These are phyloP conservation scores for Kalanchoe fedtschenkoi DNA, from an alignment of 164 flowering plant species.

Conservation along the genomic window DNA sequence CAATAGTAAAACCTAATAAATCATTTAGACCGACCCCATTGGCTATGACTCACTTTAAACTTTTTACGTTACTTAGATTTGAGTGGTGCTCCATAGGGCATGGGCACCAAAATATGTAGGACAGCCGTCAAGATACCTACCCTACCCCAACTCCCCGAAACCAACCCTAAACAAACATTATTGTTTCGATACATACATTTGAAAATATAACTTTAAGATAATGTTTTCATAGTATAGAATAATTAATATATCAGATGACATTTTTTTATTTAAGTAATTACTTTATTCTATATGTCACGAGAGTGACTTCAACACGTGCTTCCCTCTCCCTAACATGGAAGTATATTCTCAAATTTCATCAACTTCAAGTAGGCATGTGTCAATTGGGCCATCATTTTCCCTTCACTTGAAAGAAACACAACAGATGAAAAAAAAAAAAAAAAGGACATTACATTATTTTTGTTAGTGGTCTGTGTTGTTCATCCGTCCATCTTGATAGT, in stretches of 20 bases:
- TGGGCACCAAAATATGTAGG: slow-evolving; percentile 1
- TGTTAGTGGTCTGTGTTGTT: too few species aligned
- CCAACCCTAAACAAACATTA: background rate
- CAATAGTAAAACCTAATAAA: too few species aligned
- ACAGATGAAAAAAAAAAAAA: background rate
- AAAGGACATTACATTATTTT: too few species aligned
- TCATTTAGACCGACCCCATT: background rate
- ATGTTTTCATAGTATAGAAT: too few species aligned
- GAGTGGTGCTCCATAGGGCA: background rate
- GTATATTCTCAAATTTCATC: background rate
- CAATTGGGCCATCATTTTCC: background rate
- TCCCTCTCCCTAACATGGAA: too few species aligned
- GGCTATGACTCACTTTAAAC: background rate
- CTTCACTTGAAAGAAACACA: background rate
- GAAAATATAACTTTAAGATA: too few species aligned
- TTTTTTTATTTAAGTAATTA: too few species aligned
- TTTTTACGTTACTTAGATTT: background rate
- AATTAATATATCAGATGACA: background rate
- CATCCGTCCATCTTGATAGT: too few species aligned
- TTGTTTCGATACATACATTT: too few species aligned
- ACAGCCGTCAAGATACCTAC: slow-evolving; percentile 1
- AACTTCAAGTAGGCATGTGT: background rate
- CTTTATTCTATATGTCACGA: too few species aligned
- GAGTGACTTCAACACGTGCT: slow-evolving; percentile 4
- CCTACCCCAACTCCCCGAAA: background rate